Base-by-base conservation (phyloP, 176 grass and related monocot species). In the Poa annua region DNA sequence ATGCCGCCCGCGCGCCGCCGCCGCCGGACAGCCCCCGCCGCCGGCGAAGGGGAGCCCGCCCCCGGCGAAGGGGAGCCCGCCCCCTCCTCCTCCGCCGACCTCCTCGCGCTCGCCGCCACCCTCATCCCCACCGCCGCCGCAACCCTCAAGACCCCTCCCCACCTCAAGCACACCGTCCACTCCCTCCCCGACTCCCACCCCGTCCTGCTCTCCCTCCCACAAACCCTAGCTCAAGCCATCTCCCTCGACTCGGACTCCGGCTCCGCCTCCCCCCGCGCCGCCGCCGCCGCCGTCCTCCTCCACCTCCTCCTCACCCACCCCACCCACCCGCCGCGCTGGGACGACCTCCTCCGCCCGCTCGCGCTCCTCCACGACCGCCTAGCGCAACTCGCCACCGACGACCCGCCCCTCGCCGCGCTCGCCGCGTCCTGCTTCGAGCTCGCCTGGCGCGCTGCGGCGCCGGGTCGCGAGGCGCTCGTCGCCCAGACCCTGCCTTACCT, bases 401-500 rank as follows among this genome's bases (percentile, higher is more conserved):
- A 98, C 57, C 68, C 77, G 42, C 75, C 72, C 51, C 83, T 95
- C 17, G 90, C 94, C 3, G 88, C 85, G 22, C 92, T 91, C 39
- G 88, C 94, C 21, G 86, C 89, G 4, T 9, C 68, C 66, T 75
- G 94, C 84, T 95, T 94, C 80, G 96, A 95, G 81, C 82, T 86
- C 34, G 94, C 90, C 71, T 98, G 92, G 92, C 87, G 90, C 80
- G 88, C 71, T 25, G 80, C 67, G 41, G 81, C 90, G 6, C 90
- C 88, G 0, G 90, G 87, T 1, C 82, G 92, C 72, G 96, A 98
- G 4, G 85, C 88, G 53, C 78, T 98, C 65, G 61, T 98, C 5
- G 86, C 92, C 9, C 96, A 98, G 78, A 95, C 96, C 33, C 76
- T 95, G n/a, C 96, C 96, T 8, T 98, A 88, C 86, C 92, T 98